Evolutionary conservation across 2,329 filamentous ascomycete species (phyloP).

Genomic region (Hyphodiscus sp.): DNA sequence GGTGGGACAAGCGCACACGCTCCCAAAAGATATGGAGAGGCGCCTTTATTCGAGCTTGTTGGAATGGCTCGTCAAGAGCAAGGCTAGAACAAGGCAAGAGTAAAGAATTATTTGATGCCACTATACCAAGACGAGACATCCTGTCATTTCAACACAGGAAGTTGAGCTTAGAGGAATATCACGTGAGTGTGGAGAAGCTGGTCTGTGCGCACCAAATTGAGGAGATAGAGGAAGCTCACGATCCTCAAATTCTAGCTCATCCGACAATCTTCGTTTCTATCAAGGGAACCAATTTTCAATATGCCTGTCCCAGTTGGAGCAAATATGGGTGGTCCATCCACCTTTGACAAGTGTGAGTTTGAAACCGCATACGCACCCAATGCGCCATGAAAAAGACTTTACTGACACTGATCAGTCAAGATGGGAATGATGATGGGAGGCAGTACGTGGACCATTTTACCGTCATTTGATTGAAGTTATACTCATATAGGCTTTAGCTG

Average conservation of each 20-base stretch:
- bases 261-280: neutral
- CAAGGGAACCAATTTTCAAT: constrained; percentile 7
- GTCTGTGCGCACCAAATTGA: neutral
- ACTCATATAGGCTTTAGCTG: constrained; percentile 51
- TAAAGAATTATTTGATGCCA: neutral
- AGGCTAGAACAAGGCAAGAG: too few species aligned
- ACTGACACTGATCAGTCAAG: constrained; percentile 58
- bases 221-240: neutral
- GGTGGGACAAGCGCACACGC: constrained; percentile 19
- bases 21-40: constrained; percentile 7
- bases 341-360: constrained; percentile 61
- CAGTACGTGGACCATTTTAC: constrained; percentile 56
- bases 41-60: neutral
- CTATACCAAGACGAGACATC: neutral
- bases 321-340: constrained; percentile 52
- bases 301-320: constrained; percentile 44
- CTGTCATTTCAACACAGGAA: neutral
- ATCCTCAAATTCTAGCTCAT: neutral
- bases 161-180: neutral
- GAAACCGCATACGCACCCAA: neutral
- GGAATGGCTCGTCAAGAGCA: too few species aligned
- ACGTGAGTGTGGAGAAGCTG: constrained; percentile 6
- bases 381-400: constrained; percentile 24
- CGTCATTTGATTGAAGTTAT: neutral
- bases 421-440: constrained; percentile 99